Percentiles rank a stretch among this genome's conserved stretches.
These are phyloP conservation scores for Diplodia corticola DNA, from an alignment of 2,329 filamentous ascomycete species.

Conservation along the genomic window DNA sequence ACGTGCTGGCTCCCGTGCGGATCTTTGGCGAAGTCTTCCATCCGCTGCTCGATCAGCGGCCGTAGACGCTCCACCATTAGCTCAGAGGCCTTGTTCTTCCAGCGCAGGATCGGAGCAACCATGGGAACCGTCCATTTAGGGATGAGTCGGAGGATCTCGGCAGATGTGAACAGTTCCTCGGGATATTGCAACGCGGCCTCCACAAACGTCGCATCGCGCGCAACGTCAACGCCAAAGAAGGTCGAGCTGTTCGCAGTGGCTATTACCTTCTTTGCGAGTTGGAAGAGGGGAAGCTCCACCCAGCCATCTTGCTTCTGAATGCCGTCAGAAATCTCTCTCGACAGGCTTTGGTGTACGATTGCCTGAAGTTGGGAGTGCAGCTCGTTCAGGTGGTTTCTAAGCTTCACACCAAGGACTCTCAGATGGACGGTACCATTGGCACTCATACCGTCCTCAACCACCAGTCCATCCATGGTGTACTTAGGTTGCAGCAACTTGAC, in stretches of 20 bases:
- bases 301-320: background rate
- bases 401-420: constrained; percentile 4
- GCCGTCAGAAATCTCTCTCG: background rate
- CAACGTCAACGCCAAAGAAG: background rate
- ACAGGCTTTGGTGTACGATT: background rate
- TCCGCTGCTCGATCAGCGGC: constrained; percentile 1
- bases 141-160: constrained; percentile 13
- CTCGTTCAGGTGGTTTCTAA: background rate
- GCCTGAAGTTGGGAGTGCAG: background rate
- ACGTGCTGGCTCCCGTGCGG: background rate
- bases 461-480: constrained; percentile 19
- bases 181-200: constrained; percentile 2
- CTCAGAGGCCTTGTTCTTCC: background rate
- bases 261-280: background rate
- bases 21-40: background rate
- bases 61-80: background rate
- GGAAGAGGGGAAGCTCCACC: background rate
- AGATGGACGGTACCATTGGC: constrained; percentile 6
- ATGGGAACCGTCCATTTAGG: background rate
- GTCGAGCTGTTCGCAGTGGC: background rate
- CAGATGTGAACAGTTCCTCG: constrained; percentile 8
- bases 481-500: constrained; percentile 9
- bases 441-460: constrained; percentile 11
- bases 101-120: background rate
- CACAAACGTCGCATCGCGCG: background rate